Conservation (phyloP, 2,329 filamentous ascomycete genomes). For the Amylocarpus encephaloides region DNA sequence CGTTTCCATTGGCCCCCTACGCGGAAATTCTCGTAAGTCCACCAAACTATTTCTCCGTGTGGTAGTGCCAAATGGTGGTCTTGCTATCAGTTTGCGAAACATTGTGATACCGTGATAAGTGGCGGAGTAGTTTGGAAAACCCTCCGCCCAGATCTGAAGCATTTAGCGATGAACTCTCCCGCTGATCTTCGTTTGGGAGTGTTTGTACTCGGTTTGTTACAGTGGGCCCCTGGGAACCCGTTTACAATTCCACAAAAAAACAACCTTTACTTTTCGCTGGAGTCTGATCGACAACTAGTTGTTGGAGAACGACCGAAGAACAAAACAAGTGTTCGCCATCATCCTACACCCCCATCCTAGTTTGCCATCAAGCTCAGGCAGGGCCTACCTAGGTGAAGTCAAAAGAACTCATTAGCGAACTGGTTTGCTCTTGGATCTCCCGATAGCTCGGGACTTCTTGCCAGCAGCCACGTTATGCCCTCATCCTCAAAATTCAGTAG, state of each 20-base stretch:
- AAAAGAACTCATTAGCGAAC: too few relatives aligned
- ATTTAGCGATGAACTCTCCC: neutral
- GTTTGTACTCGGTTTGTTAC: neutral
- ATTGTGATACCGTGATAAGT: constrained; percentile 3
- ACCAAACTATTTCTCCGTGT: neutral
- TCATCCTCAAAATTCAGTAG: too few relatives aligned
- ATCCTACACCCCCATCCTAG: too few relatives aligned
- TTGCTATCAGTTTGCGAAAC: constrained; percentile 5
- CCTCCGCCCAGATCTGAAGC: neutral
- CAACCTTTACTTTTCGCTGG: neutral
- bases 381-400: too few relatives aligned
- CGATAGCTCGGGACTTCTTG: too few relatives aligned
- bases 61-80: constrained; percentile 2
- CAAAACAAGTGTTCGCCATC: too few relatives aligned
- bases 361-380: too few relatives aligned
- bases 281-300: neutral
- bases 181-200: neutral
- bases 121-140: constrained; percentile 3
- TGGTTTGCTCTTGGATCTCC: too few relatives aligned
- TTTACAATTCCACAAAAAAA: neutral
- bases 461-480: too few relatives aligned
- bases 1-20: constrained; percentile 64
- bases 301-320: neutral
- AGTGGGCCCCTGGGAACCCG: neutral
- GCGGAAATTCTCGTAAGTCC: constrained; percentile 72